Percentiles rank a stretch among this genome's conserved stretches.
Evolutionary conservation across 1,139 yeast species (phyloP).

Genomic region (Geotrichum restrictum): DNA sequence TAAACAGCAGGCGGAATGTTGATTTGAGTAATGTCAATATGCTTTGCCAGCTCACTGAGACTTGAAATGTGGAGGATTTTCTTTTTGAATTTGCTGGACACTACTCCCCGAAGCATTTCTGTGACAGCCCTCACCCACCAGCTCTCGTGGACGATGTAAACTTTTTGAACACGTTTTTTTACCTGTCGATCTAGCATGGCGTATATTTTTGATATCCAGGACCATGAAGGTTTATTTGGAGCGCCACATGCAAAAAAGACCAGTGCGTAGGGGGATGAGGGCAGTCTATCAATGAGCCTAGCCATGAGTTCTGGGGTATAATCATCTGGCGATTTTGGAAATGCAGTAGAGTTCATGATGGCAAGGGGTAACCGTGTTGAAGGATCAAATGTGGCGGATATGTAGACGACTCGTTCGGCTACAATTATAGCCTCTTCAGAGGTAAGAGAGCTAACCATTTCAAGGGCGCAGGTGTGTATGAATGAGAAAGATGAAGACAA

Average conservation of each 20-base stretch:
- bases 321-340: slow-evolving; percentile 39
- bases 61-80: slow-evolving; percentile 51
- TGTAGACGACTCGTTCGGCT: slow-evolving; percentile 51
- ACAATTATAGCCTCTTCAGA: slow-evolving; percentile 23
- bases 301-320: slow-evolving; percentile 28
- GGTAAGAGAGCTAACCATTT: slow-evolving; percentile 25
- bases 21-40: slow-evolving; percentile 68
- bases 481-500: no score
- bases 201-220: slow-evolving; percentile 74
- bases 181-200: slow-evolving; percentile 60
- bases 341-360: slow-evolving; percentile 70
- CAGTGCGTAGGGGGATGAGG: slow-evolving; percentile 56
- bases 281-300: slow-evolving; percentile 41
- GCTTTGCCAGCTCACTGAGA: slow-evolving; percentile 58
- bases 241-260: slow-evolving; percentile 79
- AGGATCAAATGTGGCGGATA: slow-evolving; percentile 58
- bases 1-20: slow-evolving; percentile 77
- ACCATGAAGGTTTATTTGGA: slow-evolving; percentile 53
- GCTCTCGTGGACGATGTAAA: slow-evolving; percentile 84
- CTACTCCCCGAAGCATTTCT: slow-evolving; percentile 63
- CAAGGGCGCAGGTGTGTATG: not conserved
- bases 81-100: slow-evolving; percentile 46
- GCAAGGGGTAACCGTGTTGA: slow-evolving; percentile 60
- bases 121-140: slow-evolving; percentile 83
- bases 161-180: slow-evolving; percentile 53